These are phyloP conservation scores for Volutella citrinella DNA, from an alignment of 2,329 filamentous ascomycete species.

Conservation along the genomic window DNA sequence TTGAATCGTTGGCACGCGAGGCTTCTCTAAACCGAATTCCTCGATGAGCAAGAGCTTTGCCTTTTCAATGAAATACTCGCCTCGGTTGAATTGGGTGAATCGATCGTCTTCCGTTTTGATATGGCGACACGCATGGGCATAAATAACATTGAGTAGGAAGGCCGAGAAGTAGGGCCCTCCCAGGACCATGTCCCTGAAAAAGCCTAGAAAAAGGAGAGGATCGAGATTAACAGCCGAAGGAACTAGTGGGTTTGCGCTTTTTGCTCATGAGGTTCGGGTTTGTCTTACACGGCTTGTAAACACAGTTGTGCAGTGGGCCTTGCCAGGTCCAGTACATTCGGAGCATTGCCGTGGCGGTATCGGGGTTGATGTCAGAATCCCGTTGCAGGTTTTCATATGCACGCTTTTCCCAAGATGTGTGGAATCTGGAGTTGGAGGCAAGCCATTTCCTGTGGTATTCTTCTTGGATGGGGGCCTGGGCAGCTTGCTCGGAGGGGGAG, in stretches of 20 bases:
- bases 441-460: background rate
- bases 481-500: background rate
- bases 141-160: background rate
- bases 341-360: background rate
- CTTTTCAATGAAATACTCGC: background rate
- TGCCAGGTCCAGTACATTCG: background rate
- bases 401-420: background rate
- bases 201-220: background rate
- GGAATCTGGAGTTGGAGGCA: background rate
- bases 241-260: too few relatives aligned
- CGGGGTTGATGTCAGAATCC: background rate
- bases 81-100: background rate
- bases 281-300: background rate
- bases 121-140: background rate
- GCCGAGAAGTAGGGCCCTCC: background rate
- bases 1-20: background rate
- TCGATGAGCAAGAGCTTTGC: background rate
- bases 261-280: background rate
- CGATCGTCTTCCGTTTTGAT: background rate
- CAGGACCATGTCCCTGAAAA: background rate
- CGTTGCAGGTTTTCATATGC: background rate
- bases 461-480: background rate
- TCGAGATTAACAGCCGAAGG: too few relatives aligned
- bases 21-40: background rate
- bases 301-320: background rate